Conservation (phyloP, 805 yeast species). For the Sugiyamaella chiloensis region DNA sequence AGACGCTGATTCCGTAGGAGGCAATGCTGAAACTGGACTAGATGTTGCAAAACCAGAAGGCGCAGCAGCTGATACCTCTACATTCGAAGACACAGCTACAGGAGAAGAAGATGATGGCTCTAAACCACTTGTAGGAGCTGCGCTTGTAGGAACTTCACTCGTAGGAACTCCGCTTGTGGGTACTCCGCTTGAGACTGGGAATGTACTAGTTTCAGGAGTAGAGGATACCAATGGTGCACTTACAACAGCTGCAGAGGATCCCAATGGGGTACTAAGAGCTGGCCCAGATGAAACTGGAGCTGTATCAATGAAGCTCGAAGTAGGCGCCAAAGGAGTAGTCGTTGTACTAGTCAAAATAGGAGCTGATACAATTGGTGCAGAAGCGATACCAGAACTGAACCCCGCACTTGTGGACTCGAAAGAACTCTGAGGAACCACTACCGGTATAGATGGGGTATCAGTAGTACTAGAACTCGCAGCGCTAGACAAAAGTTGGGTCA, state of each 20-base stretch:
- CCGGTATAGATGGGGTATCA: conserved; percentile 3
- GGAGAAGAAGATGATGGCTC: background rate
- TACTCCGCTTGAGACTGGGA: background rate
- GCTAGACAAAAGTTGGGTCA: conserved; percentile 5
- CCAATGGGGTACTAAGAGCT: background rate
- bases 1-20: background rate
- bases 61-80: background rate
- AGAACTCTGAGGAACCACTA: conserved; percentile 10
- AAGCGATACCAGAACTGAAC: conserved; percentile 1
- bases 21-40: background rate
- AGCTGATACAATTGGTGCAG: background rate
- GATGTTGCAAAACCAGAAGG: background rate
- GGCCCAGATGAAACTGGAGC: background rate
- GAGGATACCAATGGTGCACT: background rate
- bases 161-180: background rate
- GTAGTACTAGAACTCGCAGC: conserved; percentile 11
- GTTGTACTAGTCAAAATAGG: background rate
- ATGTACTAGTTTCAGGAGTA: background rate
- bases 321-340: background rate
- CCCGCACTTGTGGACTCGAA: background rate
- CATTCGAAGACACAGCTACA: background rate
- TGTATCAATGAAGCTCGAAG: too few relatives aligned
- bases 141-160: background rate
- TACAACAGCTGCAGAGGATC: background rate
- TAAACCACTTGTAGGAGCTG: background rate